Base-by-base conservation (phyloP, 768 basidiomycete species). In the Artomyces pyxidatus region DNA sequence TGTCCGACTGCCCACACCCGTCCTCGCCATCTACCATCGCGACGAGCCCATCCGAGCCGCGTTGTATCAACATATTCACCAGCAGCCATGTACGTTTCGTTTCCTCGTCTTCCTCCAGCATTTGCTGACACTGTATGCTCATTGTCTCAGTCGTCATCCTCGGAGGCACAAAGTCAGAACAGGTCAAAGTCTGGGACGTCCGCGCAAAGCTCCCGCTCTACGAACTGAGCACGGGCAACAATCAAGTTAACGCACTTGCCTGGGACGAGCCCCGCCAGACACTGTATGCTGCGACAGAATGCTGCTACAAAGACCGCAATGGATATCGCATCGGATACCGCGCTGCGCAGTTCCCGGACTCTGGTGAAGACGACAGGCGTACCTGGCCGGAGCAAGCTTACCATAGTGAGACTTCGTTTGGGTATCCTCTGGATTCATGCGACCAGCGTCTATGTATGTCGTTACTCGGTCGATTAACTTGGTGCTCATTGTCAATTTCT, bases 191-290 rank as follows among this genome's bases (percentile, higher is more conserved):
- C 23, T 75, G 72, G 71, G 72, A 76, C 48, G 43, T 72, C 11
- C 69, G 72, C 37, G 65, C 67, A 0, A 59, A 55, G 11, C 55
- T 53, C 14, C 42, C 59, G 5, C 58, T 72, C 0, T 75, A 73
- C 53, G 71, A 75, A 45, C 62, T 75, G n/a, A 61, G 69, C 1
- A 72, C 71, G 6, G 73, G 73, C 6, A 76, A 75, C 55, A 76
- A 73, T 50, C 27, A 47, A 3, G 72, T 74, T 1, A 38, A 37
- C 1, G 54, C 53, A 5, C 54, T 74, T 49, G 62, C 59, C 1
- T 73, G 70, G 71, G 68, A 69, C 42, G 50, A 25, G 9, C 43
- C 25, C 4, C 55, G 49, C 28, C 22, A 23, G 10, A 26, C 14
- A 6, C 59, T 73, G 6, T 71, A 64, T 50, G 71, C 67, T 3